Percentiles rank a stretch among this genome's conserved stretches.
phyloP scores from a whole-genome alignment of 495 filamentous ascomycete species.

The Penicillium pulvis region DNA sequence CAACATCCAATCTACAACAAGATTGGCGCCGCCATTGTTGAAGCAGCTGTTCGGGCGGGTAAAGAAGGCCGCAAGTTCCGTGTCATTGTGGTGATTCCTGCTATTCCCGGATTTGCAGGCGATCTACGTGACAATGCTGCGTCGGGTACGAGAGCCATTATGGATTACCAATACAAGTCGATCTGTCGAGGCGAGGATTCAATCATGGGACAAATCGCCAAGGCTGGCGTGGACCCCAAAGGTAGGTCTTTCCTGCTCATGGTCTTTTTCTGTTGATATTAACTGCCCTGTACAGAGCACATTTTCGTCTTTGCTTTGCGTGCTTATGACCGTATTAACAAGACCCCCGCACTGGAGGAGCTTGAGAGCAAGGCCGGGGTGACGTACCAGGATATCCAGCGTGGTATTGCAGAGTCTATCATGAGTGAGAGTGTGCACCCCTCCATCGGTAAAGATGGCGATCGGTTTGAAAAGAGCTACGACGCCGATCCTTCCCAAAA shows the following conservation, averaged over 20 bases:
- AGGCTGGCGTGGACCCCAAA: conserved; percentile 76
- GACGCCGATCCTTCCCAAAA: conserved; percentile 36
- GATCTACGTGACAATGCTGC: conserved; percentile 83
- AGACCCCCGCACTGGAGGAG: conserved; percentile 64
- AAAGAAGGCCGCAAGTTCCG: conserved; percentile 89
- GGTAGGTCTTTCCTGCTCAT: conserved; percentile 23
- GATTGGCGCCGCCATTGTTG: conserved; percentile 84
- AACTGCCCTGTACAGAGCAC: conserved; percentile 48
- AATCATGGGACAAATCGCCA: conserved; percentile 77
- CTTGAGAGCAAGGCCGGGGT: conserved; percentile 79
- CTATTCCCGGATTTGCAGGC: conserved; percentile 91
- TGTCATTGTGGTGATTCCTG: conserved; percentile 85
- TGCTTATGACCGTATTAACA: conserved; percentile 88
- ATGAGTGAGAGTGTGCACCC: conserved; percentile 76
- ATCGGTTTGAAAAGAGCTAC: conserved; percentile 44
- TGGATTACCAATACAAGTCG: conserved; percentile 98
- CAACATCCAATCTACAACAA: conserved; percentile 85
- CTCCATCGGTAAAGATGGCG: conserved; percentile 51
- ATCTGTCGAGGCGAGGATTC: conserved; percentile 89
- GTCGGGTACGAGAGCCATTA: conserved; percentile 86
- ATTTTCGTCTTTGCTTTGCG: conserved; percentile 92
- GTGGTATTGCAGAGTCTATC: conserved; percentile 80
- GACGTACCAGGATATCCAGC: conserved; percentile 80
- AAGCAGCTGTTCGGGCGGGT: conserved; percentile 78
- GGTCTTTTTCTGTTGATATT: not conserved